phyloP scores from a whole-genome alignment of 1,139 yeast species.

The Yamadazyma conglobata region DNA sequence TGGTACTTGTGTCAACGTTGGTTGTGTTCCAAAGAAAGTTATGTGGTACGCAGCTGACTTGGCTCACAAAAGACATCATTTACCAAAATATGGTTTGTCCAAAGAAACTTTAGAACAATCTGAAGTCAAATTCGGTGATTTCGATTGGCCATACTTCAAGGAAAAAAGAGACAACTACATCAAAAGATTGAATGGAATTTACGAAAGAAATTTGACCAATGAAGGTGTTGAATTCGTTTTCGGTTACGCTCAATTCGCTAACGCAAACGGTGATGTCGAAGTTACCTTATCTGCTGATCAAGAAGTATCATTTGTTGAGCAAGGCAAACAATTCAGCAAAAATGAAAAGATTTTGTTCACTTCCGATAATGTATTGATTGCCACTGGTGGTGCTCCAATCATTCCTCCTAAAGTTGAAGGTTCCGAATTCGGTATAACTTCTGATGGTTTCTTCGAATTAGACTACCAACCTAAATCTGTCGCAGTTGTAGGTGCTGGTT shows the following conservation, averaged over 20 bases:
- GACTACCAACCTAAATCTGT: slow-evolving; percentile 83
- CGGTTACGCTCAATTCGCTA: slow-evolving; percentile 82
- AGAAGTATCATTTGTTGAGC: slow-evolving; percentile 32
- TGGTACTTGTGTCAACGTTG: slow-evolving; percentile 98
- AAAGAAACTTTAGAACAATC: slow-evolving; percentile 41
- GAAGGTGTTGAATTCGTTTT: slow-evolving; percentile 86
- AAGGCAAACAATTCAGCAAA: slow-evolving; percentile 28
- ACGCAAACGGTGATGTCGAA: slow-evolving; percentile 67
- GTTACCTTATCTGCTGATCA: slow-evolving; percentile 54
- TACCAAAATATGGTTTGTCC: slow-evolving; percentile 76
- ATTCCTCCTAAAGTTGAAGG: slow-evolving; percentile 74
- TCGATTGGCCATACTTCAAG: slow-evolving; percentile 80
- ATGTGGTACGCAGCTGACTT: slow-evolving; percentile 97
- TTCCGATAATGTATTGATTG: slow-evolving; percentile 81
- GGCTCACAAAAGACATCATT: slow-evolving; percentile 71
- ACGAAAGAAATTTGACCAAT: slow-evolving; percentile 77
- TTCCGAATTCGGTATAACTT: slow-evolving; percentile 76
- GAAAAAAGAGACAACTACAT: slow-evolving; percentile 90
- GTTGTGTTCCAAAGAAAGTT: slow-evolving; percentile 97
- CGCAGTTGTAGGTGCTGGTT: slow-evolving; percentile 97
- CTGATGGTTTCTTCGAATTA: slow-evolving; percentile 88
- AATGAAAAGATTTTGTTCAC: slow-evolving; percentile 60
- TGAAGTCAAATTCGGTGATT: slow-evolving; percentile 50
- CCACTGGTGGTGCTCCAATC: slow-evolving; percentile 89
- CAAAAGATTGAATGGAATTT: slow-evolving; percentile 83